Percentiles rank a stretch among this genome's conserved stretches.
phyloP scores from a whole-genome alignment of 129 eudicot species.

The Centaurea solstitialis region DNA sequence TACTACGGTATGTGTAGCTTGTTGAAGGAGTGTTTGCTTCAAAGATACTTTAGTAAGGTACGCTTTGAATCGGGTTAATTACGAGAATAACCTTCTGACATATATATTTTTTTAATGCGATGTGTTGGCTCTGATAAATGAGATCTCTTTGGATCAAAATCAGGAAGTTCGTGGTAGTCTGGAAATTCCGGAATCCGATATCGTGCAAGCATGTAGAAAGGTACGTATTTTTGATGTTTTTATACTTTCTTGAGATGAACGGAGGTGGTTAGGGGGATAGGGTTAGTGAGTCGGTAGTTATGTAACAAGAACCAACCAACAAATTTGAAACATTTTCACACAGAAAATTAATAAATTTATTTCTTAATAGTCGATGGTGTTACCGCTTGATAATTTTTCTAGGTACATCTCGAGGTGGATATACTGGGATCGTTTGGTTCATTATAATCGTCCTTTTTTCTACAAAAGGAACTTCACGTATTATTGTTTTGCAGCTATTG shows the following conservation, averaged over 20 bases:
- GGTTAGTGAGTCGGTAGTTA: too few relatives aligned
- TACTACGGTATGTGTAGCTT: conserved; percentile 76
- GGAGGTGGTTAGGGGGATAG: too few relatives aligned
- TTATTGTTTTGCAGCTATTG: conserved; percentile 38
- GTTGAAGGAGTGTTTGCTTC: conserved; percentile 74
- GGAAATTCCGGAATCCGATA: conserved; percentile 83
- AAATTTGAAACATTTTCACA: too few relatives aligned
- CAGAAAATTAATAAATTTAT: too few relatives aligned
- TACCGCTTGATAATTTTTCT: too few relatives aligned
- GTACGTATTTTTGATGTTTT: conserved; percentile 26
- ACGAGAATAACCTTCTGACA: background rate
- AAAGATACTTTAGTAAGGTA: conserved; percentile 95
- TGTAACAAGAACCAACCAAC: too few relatives aligned
- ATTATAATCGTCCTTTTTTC: background rate
- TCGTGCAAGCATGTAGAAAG: conserved; percentile 94
- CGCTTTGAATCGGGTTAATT: background rate
- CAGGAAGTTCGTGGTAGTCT: conserved; percentile 88
- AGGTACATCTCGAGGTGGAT: too few relatives aligned
- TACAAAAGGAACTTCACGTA: background rate
- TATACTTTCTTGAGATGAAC: background rate
- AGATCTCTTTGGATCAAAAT: conserved; percentile 11
- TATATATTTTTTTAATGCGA: background rate
- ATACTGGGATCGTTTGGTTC: too few relatives aligned
- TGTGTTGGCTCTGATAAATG: background rate
- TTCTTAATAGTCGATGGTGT: too few relatives aligned